Percentiles rank a stretch among this genome's conserved stretches.
These are phyloP conservation scores for Psilocybe sp. DNA, from an alignment of 768 basidiomycete species.

Conservation along the genomic window DNA sequence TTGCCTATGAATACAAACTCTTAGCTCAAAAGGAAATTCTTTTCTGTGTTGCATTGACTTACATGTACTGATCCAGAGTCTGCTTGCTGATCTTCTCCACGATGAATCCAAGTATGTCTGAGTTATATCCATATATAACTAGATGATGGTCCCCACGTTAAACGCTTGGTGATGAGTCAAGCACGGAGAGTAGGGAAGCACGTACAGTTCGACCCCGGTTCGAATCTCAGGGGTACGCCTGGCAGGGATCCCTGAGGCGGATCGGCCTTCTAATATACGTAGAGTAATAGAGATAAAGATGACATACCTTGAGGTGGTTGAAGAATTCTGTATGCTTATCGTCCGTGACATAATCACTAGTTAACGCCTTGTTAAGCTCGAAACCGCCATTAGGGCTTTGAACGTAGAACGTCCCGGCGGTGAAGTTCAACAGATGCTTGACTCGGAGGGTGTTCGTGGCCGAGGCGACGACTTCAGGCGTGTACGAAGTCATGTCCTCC, in stretches of 20 bases:
- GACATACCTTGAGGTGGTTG: conserved; percentile 14
- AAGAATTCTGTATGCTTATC: conserved; percentile 16
- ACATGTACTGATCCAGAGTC: conserved; percentile 26
- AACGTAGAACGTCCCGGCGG: conserved; percentile 24
- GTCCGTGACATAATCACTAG: conserved; percentile 8
- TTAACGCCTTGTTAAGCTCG: conserved; percentile 8
- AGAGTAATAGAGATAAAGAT: background rate
- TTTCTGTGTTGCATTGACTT: conserved; percentile 3
- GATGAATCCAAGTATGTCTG: conserved; percentile 27
- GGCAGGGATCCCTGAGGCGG: conserved; percentile 16
- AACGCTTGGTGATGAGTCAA: background rate
- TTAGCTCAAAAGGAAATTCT: background rate
- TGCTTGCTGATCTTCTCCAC: conserved; percentile 24
- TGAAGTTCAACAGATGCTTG: conserved; percentile 23
- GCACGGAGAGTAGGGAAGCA: background rate
- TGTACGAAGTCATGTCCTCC: background rate
- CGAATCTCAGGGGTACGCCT: conserved; percentile 21
- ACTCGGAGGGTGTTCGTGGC: conserved; percentile 16
- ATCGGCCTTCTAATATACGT: background rate
- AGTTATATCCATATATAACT: conserved; percentile 28
- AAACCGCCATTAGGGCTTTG: background rate
- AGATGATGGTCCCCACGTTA: background rate
- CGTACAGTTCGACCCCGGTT: conserved; percentile 26
- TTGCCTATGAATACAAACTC: conserved; percentile 11
- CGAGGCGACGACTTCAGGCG: conserved; percentile 1